phyloP scores from a whole-genome alignment of 176 grass and related monocot genomes.

The Carex cristatella region DNA sequence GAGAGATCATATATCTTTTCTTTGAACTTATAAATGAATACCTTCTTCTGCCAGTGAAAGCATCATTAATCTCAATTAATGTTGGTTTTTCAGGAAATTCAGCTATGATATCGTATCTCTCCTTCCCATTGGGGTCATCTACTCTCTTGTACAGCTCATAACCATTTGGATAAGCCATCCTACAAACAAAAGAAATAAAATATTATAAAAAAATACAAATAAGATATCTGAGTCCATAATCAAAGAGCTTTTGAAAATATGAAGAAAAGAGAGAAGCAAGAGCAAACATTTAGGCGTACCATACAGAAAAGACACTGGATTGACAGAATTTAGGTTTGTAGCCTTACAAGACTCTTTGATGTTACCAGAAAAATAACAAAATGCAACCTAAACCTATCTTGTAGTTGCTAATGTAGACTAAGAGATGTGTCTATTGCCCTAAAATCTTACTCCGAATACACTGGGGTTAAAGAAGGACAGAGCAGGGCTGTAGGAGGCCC shows the following conservation, averaged over 20 bases:
- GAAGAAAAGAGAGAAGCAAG: slow-evolving; percentile 10
- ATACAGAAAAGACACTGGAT: not conserved
- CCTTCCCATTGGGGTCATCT: slow-evolving; percentile 53
- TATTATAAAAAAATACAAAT: slow-evolving; percentile 17
- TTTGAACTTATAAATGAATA: slow-evolving; percentile 12
- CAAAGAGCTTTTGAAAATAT: not conserved
- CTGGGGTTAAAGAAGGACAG: not conserved
- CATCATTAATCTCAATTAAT: slow-evolving; percentile 60
- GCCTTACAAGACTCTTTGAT: not conserved
- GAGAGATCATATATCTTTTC: not conserved
- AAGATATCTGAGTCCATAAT: not conserved
- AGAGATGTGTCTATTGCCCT: no score
- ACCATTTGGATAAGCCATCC: slow-evolving; percentile 81
- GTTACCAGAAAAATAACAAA: not conserved
- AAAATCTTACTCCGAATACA: not conserved
- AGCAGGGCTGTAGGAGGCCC: not conserved
- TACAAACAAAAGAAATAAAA: slow-evolving; percentile 22
- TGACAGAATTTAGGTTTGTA: not conserved
- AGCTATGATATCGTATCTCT: slow-evolving; percentile 64
- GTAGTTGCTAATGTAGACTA: not conserved
- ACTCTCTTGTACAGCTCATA: slow-evolving; percentile 85
- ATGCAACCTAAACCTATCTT: not conserved
- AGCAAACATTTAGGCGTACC: not conserved
- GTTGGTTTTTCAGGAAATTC: slow-evolving; percentile 70
- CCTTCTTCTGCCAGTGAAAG: slow-evolving; percentile 58